phyloP scores from a whole-genome alignment of 805 yeast genomes.

The Priceomyces castillae region DNA sequence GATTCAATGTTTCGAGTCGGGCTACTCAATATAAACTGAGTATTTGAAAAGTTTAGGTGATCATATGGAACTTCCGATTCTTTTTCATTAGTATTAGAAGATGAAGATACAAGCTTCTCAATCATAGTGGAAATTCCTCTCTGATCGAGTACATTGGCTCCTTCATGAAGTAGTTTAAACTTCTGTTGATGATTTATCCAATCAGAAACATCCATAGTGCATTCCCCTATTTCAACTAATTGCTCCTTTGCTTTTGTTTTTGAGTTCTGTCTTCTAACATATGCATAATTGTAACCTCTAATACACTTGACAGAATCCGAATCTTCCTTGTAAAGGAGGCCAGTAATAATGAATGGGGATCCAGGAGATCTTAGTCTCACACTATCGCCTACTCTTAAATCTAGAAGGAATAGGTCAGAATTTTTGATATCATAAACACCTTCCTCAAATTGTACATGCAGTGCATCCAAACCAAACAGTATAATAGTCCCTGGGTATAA shows the following conservation, averaged over 20 bases:
- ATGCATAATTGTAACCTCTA: conserved; percentile 58
- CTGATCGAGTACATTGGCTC: conserved; percentile 16
- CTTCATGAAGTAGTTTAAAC: conserved; percentile 20
- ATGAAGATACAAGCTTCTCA: background rate
- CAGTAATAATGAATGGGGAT: conserved; percentile 43
- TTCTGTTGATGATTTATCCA: conserved; percentile 39
- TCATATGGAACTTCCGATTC: background rate
- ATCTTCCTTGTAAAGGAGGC: conserved; percentile 27
- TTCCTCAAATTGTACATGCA: conserved; percentile 41
- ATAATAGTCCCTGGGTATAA: conserved; percentile 50
- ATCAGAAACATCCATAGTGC: conserved; percentile 39
- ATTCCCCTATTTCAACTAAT: conserved; percentile 26
- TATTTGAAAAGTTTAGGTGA: background rate
- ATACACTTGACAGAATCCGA: conserved; percentile 45
- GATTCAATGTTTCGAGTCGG: conserved; percentile 5
- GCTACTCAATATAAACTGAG: conserved; percentile 6
- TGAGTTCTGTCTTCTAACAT: conserved; percentile 25
- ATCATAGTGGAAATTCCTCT: background rate
- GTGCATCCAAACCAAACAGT: conserved; percentile 22
- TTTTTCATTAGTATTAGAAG: background rate
- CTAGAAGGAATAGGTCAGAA: conserved; percentile 44
- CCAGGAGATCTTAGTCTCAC: conserved; percentile 35
- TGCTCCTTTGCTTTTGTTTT: conserved; percentile 13
- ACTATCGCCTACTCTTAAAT: conserved; percentile 55
- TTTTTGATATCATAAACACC: conserved; percentile 33